phyloP scores from a whole-genome alignment of 108 stramenopile genomes.

The Pseudonitzschia pungens region DNA sequence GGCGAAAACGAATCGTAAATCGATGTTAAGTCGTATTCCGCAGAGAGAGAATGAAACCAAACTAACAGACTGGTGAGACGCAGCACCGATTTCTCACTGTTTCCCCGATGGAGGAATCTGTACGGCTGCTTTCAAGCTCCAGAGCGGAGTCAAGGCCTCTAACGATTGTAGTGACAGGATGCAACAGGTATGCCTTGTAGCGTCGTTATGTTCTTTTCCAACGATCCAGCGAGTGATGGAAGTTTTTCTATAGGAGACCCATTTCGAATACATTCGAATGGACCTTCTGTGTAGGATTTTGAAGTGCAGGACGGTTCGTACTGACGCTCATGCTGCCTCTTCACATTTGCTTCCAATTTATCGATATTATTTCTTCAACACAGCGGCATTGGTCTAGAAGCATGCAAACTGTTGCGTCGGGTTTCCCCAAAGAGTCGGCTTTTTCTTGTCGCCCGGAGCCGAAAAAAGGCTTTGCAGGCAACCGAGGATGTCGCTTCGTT shows the following conservation, averaged over 20 bases:
- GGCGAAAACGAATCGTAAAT: background rate
- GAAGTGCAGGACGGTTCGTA: no score
- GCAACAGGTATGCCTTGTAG: conserved; percentile 29
- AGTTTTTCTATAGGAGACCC: background rate
- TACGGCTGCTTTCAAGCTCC: conserved; percentile 7
- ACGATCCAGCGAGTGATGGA: background rate
- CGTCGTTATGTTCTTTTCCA: background rate
- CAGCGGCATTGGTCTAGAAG: conserved; percentile 44
- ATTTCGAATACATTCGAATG: background rate
- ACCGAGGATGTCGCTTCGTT: conserved; percentile 3
- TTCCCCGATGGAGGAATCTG: conserved; percentile 16
- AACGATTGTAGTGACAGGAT: conserved; percentile 34
- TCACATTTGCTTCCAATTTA: background rate
- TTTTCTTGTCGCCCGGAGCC: conserved; percentile 32
- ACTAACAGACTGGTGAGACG: background rate
- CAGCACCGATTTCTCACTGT: conserved; percentile 3
- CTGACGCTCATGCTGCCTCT: no score
- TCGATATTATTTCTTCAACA: background rate
- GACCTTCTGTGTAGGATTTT: background rate
- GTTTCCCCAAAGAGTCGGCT: conserved; percentile 33
- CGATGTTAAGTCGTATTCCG: background rate
- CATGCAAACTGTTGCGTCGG: conserved; percentile 35
- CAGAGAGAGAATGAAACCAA: background rate
- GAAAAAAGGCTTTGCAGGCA: conserved; percentile 28
- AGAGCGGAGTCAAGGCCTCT: conserved; percentile 16